Percentiles rank a stretch among this genome's conserved stretches.
These are phyloP conservation scores for Chlamydomonas reinhardtii DNA, from an alignment of 163 green algal genomes.

Conservation along the genomic window DNA sequence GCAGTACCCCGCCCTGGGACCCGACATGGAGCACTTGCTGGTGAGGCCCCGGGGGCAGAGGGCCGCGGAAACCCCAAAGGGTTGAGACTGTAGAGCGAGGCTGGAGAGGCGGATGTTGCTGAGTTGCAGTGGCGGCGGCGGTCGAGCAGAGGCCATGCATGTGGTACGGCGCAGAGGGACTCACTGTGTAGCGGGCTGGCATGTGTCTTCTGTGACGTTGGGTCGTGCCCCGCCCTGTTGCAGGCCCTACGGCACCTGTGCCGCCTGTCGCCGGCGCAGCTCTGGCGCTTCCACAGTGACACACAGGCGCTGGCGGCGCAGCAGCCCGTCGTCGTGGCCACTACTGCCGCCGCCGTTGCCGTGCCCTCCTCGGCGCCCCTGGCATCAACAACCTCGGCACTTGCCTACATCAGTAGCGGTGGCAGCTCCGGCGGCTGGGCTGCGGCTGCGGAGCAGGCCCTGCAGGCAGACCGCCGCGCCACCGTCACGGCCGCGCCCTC, in stretches of 20 bases:
- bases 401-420: not conserved
- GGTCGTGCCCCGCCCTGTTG: no score
- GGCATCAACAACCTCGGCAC: no score
- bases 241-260: conserved; percentile 12
- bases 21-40: conserved; percentile 31
- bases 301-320: not conserved
- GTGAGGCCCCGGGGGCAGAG: not conserved
- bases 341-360: not conserved
- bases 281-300: no score
- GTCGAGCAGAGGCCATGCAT: no score
- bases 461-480: not conserved
- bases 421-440: not conserved
- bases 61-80: no score
- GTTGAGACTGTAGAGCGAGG: no score
- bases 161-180: no score
- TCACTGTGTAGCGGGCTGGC: no score
- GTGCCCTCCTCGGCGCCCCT: not conserved
- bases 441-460: not conserved
- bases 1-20: not conserved
- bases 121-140: no score
- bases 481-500: not conserved
- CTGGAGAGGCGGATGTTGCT: no score
- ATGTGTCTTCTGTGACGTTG: no score
- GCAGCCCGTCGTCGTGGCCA: not conserved
- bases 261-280: not conserved